Evolutionary conservation across 1,284 basidiomycete genomes (phyloP).

Genomic region (Cutaneotrichosporon cutaneum): DNA sequence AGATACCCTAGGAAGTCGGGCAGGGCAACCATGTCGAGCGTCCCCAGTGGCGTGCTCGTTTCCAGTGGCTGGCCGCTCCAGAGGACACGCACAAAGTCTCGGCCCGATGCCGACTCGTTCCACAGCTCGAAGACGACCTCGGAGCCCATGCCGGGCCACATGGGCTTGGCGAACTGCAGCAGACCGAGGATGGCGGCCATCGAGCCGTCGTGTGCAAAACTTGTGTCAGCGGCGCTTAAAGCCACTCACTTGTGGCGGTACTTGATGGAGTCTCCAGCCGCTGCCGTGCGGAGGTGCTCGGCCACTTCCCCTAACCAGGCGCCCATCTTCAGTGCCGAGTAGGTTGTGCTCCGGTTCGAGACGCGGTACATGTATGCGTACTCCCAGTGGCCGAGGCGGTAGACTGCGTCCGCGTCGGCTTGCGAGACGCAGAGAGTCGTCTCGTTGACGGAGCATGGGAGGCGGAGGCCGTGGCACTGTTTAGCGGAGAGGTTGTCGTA

Average conservation of each 20-base stretch:
- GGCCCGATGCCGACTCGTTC: conserved; percentile 3
- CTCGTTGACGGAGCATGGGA: conserved; percentile 39
- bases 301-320: conserved; percentile 39
- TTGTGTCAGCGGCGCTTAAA: conserved; percentile 5
- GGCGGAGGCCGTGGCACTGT: conserved; percentile 38
- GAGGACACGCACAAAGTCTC: conserved; percentile 31
- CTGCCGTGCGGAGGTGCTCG: conserved; percentile 30
- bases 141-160: conserved; percentile 48
- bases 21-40: conserved; percentile 34
- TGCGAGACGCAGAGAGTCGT: conserved; percentile 33
- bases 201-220: conserved; percentile 46
- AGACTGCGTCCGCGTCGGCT: conserved; percentile 38
- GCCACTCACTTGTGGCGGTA: conserved; percentile 43
- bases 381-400: conserved; percentile 44
- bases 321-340: conserved; percentile 38
- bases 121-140: conserved; percentile 48
- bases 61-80: conserved; percentile 35
- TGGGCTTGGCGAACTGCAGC: conserved; percentile 38
- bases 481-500: conserved; percentile 47
- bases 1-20: conserved; percentile 33
- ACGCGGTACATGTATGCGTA: conserved; percentile 41
- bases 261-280: conserved; percentile 25
- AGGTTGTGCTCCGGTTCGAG: conserved; percentile 28
- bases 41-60: conserved; percentile 37
- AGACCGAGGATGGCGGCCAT: conserved; percentile 40